These are phyloP conservation scores for Alternaria conjuncta DNA, from an alignment of 2,329 filamentous ascomycete genomes.

Conservation along the genomic window DNA sequence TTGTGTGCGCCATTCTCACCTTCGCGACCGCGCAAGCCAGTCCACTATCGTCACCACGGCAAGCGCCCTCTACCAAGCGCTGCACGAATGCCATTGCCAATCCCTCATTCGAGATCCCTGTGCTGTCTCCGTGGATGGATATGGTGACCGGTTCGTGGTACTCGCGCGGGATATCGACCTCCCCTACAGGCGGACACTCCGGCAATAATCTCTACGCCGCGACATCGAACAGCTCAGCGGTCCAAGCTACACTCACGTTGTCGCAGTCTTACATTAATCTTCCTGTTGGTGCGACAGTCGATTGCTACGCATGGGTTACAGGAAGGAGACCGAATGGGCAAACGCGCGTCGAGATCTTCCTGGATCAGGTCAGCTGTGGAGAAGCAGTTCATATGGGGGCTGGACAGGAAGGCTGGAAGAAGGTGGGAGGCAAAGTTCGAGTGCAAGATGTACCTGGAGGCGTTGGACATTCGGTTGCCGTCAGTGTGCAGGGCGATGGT, in stretches of 20 bases:
- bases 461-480: constrained; percentile 14
- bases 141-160: constrained; percentile 26
- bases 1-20: background rate
- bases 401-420: constrained; percentile 15
- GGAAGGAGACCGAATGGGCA: constrained; percentile 5
- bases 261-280: constrained; percentile 21
- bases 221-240: constrained; percentile 16
- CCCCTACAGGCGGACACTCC: constrained; percentile 6
- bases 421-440: constrained; percentile 9
- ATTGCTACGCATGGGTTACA: constrained; percentile 22
- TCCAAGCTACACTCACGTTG: constrained; percentile 14
- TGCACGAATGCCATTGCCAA: constrained; percentile 24
- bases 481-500: constrained; percentile 22
- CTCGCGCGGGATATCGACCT: constrained; percentile 5
- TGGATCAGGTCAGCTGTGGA: constrained; percentile 23
- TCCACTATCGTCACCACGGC: background rate
- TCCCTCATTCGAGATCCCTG: constrained; percentile 24
- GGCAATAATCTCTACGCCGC: constrained; percentile 15
- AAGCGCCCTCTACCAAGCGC: constrained; percentile 1
- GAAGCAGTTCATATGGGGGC: background rate
- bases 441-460: constrained; percentile 7
- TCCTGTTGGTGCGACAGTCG: background rate
- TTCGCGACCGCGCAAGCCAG: background rate
- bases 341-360: constrained; percentile 23
- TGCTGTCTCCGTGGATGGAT: constrained; percentile 19